Percentiles rank a stretch among this genome's conserved stretches.
Conservation (phyloP, 345 rosid genomes). For the Brassica rapa region DNA sequence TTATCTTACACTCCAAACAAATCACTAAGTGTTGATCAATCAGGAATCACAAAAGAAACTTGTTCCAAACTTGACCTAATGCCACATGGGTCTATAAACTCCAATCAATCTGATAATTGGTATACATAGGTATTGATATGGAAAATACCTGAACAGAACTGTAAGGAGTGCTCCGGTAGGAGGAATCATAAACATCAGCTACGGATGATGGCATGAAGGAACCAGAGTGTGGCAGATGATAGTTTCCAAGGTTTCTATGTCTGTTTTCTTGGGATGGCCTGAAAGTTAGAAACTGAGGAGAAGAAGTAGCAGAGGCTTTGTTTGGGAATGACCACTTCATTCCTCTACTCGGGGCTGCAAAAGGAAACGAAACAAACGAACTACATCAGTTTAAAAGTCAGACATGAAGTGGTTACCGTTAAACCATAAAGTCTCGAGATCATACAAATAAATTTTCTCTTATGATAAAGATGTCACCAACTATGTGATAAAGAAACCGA, state of each 20-base stretch:
- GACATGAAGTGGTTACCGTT: conserved; percentile 2
- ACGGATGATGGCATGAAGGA: conserved; percentile 46
- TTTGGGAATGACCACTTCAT: conserved; percentile 66
- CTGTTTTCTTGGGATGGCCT: conserved; percentile 60
- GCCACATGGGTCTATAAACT: conserved; percentile 1
- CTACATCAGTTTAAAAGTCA: conserved; percentile 28
- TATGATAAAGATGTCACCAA: background rate
- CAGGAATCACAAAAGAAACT: background rate
- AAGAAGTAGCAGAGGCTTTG: conserved; percentile 53
- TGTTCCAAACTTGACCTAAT: conserved; percentile 16
- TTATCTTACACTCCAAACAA: conserved; percentile 14
- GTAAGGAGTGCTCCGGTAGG: conserved; percentile 49
- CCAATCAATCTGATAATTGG: background rate
- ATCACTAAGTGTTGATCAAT: conserved; percentile 2
- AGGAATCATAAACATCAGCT: conserved; percentile 52
- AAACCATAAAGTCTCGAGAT: conserved; percentile 25
- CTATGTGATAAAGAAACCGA: background rate
- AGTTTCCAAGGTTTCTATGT: conserved; percentile 51
- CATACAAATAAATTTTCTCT: background rate
- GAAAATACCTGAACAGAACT: conserved; percentile 51
- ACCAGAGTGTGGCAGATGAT: conserved; percentile 48
- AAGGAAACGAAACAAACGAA: background rate
- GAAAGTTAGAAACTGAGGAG: conserved; percentile 72
- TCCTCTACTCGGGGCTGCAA: conserved; percentile 47
- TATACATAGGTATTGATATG: background rate